Percentiles rank a stretch among this genome's conserved stretches.
Evolutionary conservation across 2,329 filamentous ascomycete genomes (phyloP).

Genomic region (Trichoderma gracile): DNA sequence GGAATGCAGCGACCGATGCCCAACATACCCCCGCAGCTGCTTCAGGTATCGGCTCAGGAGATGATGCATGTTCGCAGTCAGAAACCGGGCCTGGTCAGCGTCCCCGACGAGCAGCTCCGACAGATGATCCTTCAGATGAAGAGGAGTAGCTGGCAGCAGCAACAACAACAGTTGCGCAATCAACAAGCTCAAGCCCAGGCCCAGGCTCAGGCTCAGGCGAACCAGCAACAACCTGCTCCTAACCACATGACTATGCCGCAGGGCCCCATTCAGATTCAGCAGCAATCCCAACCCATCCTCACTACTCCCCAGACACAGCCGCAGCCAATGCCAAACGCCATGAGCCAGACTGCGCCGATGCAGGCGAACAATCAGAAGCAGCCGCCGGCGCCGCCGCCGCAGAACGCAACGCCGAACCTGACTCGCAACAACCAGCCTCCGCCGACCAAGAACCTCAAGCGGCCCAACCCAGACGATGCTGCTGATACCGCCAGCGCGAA

Average conservation of each 20-base stretch:
- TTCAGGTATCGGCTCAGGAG: constrained; percentile 40
- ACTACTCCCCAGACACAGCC: constrained; percentile 41
- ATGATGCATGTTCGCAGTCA: constrained; percentile 37
- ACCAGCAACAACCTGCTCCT: constrained; percentile 42
- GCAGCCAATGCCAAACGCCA: constrained; percentile 44
- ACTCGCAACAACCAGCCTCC: constrained; percentile 33
- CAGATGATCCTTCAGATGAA: constrained; percentile 39
- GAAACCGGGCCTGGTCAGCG: constrained; percentile 32
- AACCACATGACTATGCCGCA: constrained; percentile 49
- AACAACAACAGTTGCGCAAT: constrained; percentile 38
- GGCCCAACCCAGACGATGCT: constrained; percentile 50
- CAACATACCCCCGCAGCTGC: constrained; percentile 34
- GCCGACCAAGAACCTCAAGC: constrained; percentile 51
- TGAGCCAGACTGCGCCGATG: constrained; percentile 45
- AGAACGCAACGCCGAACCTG: constrained; percentile 31
- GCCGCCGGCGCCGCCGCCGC: constrained; percentile 29
- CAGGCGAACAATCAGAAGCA: constrained; percentile 37
- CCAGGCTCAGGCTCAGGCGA: constrained; percentile 37
- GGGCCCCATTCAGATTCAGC: constrained; percentile 55
- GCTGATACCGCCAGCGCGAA: constrained; percentile 35
- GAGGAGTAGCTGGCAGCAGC: constrained; percentile 36
- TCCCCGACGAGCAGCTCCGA: constrained; percentile 41
- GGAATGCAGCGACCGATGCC: constrained; percentile 32
- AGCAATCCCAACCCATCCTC: constrained; percentile 50
- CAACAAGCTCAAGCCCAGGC: constrained; percentile 38